Conservation (phyloP, 2,329 filamentous ascomycete species). For the Cladosporium sp. region DNA sequence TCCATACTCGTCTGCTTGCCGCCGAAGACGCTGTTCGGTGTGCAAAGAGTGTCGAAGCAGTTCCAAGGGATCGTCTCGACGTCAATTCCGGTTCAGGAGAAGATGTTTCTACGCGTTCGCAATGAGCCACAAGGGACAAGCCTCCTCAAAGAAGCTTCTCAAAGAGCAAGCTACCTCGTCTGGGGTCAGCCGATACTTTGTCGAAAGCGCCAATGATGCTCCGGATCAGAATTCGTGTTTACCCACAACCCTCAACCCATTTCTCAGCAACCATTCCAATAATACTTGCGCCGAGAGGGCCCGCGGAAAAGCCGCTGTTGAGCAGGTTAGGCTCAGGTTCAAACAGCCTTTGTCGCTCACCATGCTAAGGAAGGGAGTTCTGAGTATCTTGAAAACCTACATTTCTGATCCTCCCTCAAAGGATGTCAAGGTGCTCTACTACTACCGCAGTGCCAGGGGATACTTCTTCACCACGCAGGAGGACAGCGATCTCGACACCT, state of each 20-base stretch:
- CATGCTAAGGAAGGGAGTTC: not conserved
- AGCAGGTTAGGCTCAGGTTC: too few relatives aligned
- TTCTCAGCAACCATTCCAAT: not conserved
- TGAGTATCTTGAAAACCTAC: not conserved
- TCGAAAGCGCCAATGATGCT: too few relatives aligned
- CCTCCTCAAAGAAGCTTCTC: not conserved
- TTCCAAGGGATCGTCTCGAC: not conserved
- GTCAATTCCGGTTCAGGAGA: not conserved
- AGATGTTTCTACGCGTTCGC: not conserved
- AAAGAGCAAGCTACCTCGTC: too few relatives aligned
- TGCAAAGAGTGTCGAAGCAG: conserved; percentile 11
- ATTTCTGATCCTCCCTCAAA: not conserved
- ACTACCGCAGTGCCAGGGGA: too few relatives aligned
- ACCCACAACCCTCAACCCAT: not conserved
- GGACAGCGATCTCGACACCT: not conserved
- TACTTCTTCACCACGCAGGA: too few relatives aligned
- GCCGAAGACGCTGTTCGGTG: conserved; percentile 1
- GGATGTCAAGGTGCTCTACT: too few relatives aligned
- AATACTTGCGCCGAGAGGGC: not conserved
- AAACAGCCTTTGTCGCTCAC: not conserved
- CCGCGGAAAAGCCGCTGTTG: too few relatives aligned
- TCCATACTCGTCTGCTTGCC: not conserved
- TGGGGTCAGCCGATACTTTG: too few relatives aligned
- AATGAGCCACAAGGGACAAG: not conserved
- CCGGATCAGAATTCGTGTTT: too few relatives aligned